These are phyloP conservation scores for Takashimella tepidaria DNA, from an alignment of 1,284 basidiomycete genomes.

Conservation along the genomic window DNA sequence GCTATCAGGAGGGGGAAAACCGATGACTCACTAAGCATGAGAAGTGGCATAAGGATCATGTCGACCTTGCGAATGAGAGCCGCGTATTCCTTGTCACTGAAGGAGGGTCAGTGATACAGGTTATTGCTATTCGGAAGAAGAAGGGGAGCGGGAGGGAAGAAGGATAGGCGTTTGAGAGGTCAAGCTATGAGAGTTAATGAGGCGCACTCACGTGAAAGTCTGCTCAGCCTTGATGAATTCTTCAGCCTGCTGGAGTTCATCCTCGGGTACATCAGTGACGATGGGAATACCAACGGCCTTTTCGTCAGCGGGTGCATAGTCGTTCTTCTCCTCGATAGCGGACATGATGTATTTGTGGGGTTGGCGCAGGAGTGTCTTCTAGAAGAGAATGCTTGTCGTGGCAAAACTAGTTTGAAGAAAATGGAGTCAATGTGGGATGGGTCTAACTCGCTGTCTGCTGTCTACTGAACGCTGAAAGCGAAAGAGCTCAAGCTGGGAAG, in stretches of 20 bases:
- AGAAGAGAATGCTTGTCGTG: neutral
- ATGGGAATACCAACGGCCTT: neutral
- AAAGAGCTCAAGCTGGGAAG: neutral
- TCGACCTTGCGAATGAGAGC: constrained; percentile 13
- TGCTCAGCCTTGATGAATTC: constrained; percentile 9
- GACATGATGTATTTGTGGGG: neutral
- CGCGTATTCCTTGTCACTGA: constrained; percentile 8
- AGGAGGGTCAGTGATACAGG: neutral
- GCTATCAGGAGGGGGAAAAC: neutral
- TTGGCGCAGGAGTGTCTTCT: neutral
- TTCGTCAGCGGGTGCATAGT: neutral
- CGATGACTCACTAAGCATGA: constrained; percentile 7
- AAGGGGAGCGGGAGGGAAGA: no score
- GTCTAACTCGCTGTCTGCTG: neutral
- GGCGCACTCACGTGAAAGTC: constrained; percentile 8
- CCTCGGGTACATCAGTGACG: neutral
- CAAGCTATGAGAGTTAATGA: no score
- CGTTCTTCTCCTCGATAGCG: neutral
- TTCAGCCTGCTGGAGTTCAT: constrained; percentile 5
- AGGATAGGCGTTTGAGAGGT: no score
- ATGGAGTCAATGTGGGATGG: no score
- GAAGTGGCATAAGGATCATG: constrained; percentile 10
- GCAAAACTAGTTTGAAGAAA: no score
- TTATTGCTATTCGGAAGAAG: no score
- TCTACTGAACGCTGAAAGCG: neutral